Evolutionary conservation across 192 early-diverging fungal genomes (phyloP).

Genomic region (Jimgerdemannia lactiflua): DNA sequence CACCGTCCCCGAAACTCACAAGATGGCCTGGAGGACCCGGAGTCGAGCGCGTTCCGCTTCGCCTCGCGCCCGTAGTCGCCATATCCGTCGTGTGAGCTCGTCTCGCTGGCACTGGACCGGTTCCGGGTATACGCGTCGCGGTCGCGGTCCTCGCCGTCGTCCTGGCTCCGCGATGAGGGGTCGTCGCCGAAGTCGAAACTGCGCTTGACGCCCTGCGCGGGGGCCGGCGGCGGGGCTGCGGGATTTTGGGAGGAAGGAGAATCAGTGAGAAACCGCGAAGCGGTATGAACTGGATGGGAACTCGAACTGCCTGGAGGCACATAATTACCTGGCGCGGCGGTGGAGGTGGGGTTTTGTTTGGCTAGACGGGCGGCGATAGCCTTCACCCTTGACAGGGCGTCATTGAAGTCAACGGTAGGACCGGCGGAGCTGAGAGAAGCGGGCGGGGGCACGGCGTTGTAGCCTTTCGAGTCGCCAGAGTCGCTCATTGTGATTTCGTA

Average conservation of each 20-base stretch:
- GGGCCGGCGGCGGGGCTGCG: constrained; percentile 15
- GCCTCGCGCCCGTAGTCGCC: constrained; percentile 11
- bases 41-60: constrained; percentile 38
- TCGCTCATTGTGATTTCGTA: too few relatives aligned
- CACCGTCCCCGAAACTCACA: constrained; percentile 3
- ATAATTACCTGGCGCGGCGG: background rate
- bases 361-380: constrained; percentile 72
- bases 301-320: too few relatives aligned
- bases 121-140: constrained; percentile 9
- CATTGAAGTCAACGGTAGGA: constrained; percentile 55
- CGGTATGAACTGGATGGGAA: too few relatives aligned
- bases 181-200: constrained; percentile 6
- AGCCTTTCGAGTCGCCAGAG: constrained; percentile 12
- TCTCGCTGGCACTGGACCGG: constrained; percentile 13
- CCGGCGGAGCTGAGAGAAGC: constrained; percentile 23
- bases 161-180: constrained; percentile 14
- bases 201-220: background rate
- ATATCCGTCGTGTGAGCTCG: constrained; percentile 26
- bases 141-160: constrained; percentile 26
- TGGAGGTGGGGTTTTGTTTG: constrained; percentile 33
- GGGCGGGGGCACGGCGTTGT: constrained; percentile 38
- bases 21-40: constrained; percentile 26
- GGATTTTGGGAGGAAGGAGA: background rate
- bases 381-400: constrained; percentile 71
- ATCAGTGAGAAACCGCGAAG: too few relatives aligned